Base-by-base conservation (phyloP, 495 filamentous ascomycete genomes). In the Aspergillus funiculosus region DNA sequence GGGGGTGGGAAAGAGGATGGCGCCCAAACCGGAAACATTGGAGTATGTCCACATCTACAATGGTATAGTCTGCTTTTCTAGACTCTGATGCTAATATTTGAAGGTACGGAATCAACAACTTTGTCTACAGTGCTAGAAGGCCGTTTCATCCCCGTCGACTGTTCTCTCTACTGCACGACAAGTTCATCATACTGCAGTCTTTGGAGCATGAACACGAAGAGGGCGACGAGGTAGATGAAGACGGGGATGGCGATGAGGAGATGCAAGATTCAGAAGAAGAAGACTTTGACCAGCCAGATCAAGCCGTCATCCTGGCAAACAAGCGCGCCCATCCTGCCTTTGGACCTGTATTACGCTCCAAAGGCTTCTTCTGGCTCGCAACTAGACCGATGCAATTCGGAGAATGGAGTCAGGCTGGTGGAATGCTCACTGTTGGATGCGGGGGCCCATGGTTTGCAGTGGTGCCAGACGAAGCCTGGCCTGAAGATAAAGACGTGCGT, bases 361-460 rank as follows among this genome's bases (percentile, higher is more conserved):
- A 75, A 39, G 71, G 72, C 39, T 67, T 68, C 47, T 65, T 69
- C 51, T 75, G 70, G 70, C 54, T 75, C 2, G 56, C 69, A 0
- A 73, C 67, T 34, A 63, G 73, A 1, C 66, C 70, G 0, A 53
- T 60, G 39, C 67, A 69, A 13, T 68, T 67, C 14, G 76, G 76
- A 38, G 76, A 78, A 57, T 81, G 76, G 77, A 76, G 71, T n/a
- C 76, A 79, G 53, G 76, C 77, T 1, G 76, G 77, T 3, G 74
- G 69, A 4, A 81, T 81, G 71, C 53, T 81, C 39, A 80, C 76
- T 0, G 54, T 81, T 14, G 61, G 66, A 2, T 73, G 71, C 25
- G 75, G 75, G 15, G 72, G 72, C 1, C 63, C 68, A 0, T 81
- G 76, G 74, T 78, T 77, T 30, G 71, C 71, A 10, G 72, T 72